Evolutionary conservation across 2,329 filamentous ascomycete genomes (phyloP), one percentile per base, ranked within the genome.

Genomic region (Colletotrichum sp.): DNA sequence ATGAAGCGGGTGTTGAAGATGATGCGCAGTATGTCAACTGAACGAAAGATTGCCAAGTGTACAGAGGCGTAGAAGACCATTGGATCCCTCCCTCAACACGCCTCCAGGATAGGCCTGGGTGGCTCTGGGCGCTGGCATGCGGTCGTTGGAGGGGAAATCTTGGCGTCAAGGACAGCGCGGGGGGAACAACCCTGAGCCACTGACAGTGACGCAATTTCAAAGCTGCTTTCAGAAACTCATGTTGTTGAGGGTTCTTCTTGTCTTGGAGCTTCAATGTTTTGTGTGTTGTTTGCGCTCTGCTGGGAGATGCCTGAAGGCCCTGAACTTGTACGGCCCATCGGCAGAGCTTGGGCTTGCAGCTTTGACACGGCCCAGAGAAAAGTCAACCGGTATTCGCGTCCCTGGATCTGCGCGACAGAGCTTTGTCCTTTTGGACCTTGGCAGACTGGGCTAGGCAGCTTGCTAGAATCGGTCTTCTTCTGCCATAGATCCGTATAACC

Each of bases 171-270:
- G n/a, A 63, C 18, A 28, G 21, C 48, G 34, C 71, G 64, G 65
- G 34, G 39, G 69, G 57, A 28, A 36, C 34, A 74, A 39, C 57
- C 28, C 28, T 60, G 65, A 73, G 73, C 70, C 64, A 75, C 65
- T 34, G 10, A 21, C 2, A 28, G 28, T 75, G 70, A 75, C 70
- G 73, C 70, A 68, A 73, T 36, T 26, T 43, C 10, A 30, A 32
- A 28, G 43, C 63, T 64, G 73, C 24, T 73, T 75, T 39, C 73
- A 48, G 69, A 39, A 4, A n/a, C 18, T 52, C 1, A 26, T 32
- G 43, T 21, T 60, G 18, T 26, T 39, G 57, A 64, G 18, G 39
- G 26, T 59, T 30, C 30, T 48, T 39, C 30, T 3, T 73, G 18
- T 30, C 26, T 48, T 63, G 28, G 7, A 28, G 57, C 18, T 24